Evolutionary conservation across 352 stramenopile genomes (phyloP).

Genomic region (Phytophthora aleatoria): DNA sequence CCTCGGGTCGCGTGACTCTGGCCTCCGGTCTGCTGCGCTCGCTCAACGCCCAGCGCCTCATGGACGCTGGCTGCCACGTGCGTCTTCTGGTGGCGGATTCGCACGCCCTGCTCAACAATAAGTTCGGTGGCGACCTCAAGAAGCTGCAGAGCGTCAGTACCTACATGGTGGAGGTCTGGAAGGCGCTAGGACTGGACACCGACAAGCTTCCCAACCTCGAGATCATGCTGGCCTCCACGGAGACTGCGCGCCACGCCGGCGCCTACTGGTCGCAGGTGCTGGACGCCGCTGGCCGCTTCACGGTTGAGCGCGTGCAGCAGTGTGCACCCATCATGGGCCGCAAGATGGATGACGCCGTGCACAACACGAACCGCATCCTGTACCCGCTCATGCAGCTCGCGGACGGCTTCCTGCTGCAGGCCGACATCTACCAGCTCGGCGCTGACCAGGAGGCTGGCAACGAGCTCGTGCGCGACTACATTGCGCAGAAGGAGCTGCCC

Average conservation of each 20-base stretch:
- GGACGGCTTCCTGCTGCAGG: slow-evolving; percentile 98
- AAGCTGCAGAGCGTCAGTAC: slow-evolving; percentile 94
- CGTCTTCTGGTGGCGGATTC: slow-evolving; percentile 99
- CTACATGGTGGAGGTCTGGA: slow-evolving; percentile 99
- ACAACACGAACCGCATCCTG: slow-evolving; percentile 94
- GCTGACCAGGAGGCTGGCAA: slow-evolving; percentile 96
- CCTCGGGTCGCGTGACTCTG: slow-evolving; percentile 98
- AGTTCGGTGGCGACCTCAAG: slow-evolving; percentile 97
- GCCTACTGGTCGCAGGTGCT: slow-evolving; percentile 95
- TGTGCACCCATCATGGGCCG: slow-evolving; percentile 99
- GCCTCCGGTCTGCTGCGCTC: slow-evolving; percentile 94
- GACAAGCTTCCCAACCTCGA: slow-evolving; percentile 92
- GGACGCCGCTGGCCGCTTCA: slow-evolving; percentile 89
- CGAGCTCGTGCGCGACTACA: slow-evolving; percentile 98
- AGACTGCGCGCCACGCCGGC: slow-evolving; percentile 88
- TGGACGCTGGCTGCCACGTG: slow-evolving; percentile 93
- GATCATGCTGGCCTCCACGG: slow-evolving; percentile 97
- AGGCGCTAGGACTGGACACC: slow-evolving; percentile 96
- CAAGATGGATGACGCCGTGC: slow-evolving; percentile 75
- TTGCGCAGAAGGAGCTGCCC: slow-evolving; percentile 80
- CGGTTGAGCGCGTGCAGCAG: slow-evolving; percentile 94
- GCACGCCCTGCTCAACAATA: slow-evolving; percentile 99
- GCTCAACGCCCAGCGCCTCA: slow-evolving; percentile 95
- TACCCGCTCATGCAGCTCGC: slow-evolving; percentile 99
- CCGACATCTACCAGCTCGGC: slow-evolving; percentile 99